Evolutionary conservation across 345 rosid genomes (phyloP).

Genomic region (Turritis glabra): DNA sequence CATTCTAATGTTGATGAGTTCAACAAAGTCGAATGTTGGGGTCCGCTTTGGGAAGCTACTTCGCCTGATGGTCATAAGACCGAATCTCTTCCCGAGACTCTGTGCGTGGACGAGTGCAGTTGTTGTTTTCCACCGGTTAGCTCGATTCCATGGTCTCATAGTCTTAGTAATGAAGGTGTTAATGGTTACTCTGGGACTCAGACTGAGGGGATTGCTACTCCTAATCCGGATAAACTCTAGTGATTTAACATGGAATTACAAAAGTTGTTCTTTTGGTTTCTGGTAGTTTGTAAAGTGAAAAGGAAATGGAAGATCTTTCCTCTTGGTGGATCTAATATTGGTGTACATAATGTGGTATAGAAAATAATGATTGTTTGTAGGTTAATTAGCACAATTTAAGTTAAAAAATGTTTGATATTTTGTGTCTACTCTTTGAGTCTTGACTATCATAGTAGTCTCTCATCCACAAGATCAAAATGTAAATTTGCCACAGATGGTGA

Average conservation of each 20-base stretch:
- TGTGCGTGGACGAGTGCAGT: constrained; percentile 45
- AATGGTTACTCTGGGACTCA: constrained; percentile 12
- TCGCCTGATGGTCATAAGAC: constrained; percentile 34
- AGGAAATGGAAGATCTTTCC: constrained; percentile 22
- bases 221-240: constrained; percentile 37
- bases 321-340: constrained; percentile 10
- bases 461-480: background rate
- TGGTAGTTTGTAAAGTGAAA: constrained; percentile 18
- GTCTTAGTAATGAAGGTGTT: constrained; percentile 14
- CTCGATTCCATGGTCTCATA: constrained; percentile 51
- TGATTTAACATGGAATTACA: background rate
- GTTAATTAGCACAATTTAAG: background rate
- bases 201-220: constrained; percentile 17
- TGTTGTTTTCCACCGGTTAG: constrained; percentile 74
- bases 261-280: background rate
- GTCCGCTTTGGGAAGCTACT: constrained; percentile 64
- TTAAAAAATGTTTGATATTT: background rate
- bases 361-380: constrained; percentile 25
- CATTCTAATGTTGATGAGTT: constrained; percentile 81
- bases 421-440: background rate
- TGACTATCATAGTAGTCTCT: background rate
- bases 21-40: constrained; percentile 91
- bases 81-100: constrained; percentile 18
- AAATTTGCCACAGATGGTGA: too few species aligned
- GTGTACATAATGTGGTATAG: constrained; percentile 27